Evolutionary conservation across 2,329 filamentous ascomycete genomes (phyloP), one percentile per base, ranked within the genome.

Genomic region (Diplodia sapinea): DNA sequence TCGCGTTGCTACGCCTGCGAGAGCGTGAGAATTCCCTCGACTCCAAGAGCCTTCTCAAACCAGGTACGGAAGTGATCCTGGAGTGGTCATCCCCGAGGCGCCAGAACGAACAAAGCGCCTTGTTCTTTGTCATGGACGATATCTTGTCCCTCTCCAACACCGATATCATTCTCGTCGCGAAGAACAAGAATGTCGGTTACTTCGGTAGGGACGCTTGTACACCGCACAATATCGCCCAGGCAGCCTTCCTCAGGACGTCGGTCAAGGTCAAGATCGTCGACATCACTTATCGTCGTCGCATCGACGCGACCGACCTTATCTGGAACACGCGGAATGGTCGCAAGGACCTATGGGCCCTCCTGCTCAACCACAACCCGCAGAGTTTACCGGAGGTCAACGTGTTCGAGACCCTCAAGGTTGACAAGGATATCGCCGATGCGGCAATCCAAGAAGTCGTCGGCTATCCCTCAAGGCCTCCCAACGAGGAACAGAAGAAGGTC

Each of bases 151-250:
- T 56, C 29, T 31, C 29, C 3, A 17, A 36, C 5, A 56, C 54
- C 9, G 50, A 52, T 8, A 7, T 56, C 12, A 6, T 36, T 4
- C 26, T 56, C 12, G 26, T 56, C 6, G 29, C 29, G 13, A 56
- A 56, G 33, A 36, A 36, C 54, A 56, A 36, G 54, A n/a, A 33
- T 17, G 31, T 56, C 17, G 26, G 54, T 3, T 56, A 56, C n/a
- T 56, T 56, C 15, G 29, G 33, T 3, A 20, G 5, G 29, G 29
- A 33, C 29, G 54, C 54, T 8, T 26, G 15, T 1, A 20, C 12
- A 9, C 33, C 29, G 0, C 13, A 12, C 8, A 5, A 6, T 3
- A 2, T 36, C 23, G 54, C 50, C 17, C 1, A 29, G 0, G 4
- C 5, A 11, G 12, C 4, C 15, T 17, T 36, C 15, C 7, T n/a